phyloP scores from a whole-genome alignment of 75 land plant species.

The Picea sitchensis region DNA sequence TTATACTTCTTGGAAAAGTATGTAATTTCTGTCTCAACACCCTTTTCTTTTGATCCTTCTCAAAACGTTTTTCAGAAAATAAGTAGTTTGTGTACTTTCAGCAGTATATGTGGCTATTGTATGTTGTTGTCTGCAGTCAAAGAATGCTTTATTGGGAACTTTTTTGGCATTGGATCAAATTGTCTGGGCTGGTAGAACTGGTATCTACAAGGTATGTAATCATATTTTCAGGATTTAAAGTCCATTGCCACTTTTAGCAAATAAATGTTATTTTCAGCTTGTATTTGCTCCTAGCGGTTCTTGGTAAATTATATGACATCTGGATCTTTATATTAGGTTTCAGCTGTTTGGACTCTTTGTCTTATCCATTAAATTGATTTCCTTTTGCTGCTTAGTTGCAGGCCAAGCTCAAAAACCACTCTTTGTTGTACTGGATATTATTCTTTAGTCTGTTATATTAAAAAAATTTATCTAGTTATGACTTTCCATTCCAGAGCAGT shows the following conservation, averaged over 20 bases:
- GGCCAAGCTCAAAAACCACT: too few species aligned
- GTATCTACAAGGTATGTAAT: slow-evolving; percentile 83
- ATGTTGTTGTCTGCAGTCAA: slow-evolving; percentile 59
- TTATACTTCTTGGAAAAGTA: slow-evolving; percentile 91
- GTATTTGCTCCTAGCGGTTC: too few species aligned
- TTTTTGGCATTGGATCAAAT: slow-evolving; percentile 94
- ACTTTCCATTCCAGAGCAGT: too few species aligned
- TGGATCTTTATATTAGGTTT: too few species aligned
- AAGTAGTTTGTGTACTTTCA: background rate
- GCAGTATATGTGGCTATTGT: background rate
- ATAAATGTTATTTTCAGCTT: background rate
- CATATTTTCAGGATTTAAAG: background rate
- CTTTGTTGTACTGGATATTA: too few species aligned
- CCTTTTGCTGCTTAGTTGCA: too few species aligned
- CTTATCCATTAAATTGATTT: too few species aligned
- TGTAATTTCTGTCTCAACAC: background rate
- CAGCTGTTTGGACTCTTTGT: too few species aligned
- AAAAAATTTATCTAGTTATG: too few species aligned
- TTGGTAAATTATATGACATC: too few species aligned
- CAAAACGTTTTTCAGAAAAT: background rate
- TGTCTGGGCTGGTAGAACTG: slow-evolving; percentile 91
- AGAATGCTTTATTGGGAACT: slow-evolving; percentile 88
- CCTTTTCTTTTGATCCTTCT: background rate
- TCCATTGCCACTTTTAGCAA: background rate
- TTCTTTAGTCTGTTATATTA: too few species aligned